Base-by-base conservation (phyloP, 768 basidiomycete genomes). In the Panaeolus cyanescens region DNA sequence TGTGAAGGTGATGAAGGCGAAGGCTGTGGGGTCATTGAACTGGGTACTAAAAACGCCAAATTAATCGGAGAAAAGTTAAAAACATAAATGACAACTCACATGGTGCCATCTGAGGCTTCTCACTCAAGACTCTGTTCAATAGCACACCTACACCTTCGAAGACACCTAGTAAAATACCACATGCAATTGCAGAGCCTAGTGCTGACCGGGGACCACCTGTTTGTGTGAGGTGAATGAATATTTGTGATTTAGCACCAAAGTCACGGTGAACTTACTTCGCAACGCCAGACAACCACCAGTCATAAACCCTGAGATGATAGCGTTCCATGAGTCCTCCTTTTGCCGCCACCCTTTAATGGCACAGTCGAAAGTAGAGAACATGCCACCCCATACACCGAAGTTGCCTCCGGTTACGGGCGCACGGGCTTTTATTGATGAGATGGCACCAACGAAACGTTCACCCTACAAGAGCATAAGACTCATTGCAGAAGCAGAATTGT, bases 241-340 rank as follows among this genome's bases (percentile, higher is more conserved):
- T n/a, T 45, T 57, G 30, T 32, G 54, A 40, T 28, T 32, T 55
- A 17, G 40, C 19, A 62, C 12, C 40, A 45, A 31, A 58, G 55
- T 62, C 22, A 62, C 55, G 37, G 31, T 34, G n/a, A 31, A 88
- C 93, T 77, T 75, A 97, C 96, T 93, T 79, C 96, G 85, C 63
- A 92, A 85, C 60, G 96, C 97, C 58, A 98, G 77, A 74, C 93
- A 96, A 59, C 97, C 97, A 76, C 97, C 97, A 9, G 97, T 99
- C 88, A 97, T 85, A 79, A 99, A 99, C 45, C 97, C 97, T 25
- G 95, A 95, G 56, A 97, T 90, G 69, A 99, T 99, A 39, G 95
- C 95, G 72, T 99, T 99, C 95, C 95, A 99, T 56, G 96, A 92
- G 74, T 97, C 96, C 77, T 97, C 95, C 74, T 98, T 97, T 80